Percentiles rank a stretch among this genome's conserved stretches.
Conservation (phyloP, 768 basidiomycete genomes). For the Fomitopsis serialis region DNA sequence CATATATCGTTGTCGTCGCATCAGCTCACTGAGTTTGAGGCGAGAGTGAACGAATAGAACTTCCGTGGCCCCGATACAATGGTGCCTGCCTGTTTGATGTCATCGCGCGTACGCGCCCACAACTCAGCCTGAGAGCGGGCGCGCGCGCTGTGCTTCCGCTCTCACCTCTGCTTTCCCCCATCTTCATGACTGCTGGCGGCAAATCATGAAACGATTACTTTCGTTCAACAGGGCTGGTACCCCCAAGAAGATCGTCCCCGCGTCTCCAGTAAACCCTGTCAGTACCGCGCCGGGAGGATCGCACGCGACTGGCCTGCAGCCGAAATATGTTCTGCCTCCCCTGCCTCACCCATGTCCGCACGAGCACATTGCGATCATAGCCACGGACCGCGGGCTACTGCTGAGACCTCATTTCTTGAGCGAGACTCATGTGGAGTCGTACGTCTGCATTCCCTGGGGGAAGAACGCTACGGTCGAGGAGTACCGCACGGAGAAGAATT, state of each 20-base stretch:
- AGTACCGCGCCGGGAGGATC: slow-evolving; percentile 6
- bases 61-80: background rate
- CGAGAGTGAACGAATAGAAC: too few species aligned
- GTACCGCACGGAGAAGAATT: slow-evolving; percentile 30
- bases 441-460: slow-evolving; percentile 56
- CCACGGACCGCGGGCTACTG: slow-evolving; percentile 57
- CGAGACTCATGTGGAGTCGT: slow-evolving; percentile 27
- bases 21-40: too few species aligned
- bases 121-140: too few species aligned
- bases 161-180: too few species aligned
- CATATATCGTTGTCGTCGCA: too few species aligned
- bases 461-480: slow-evolving; percentile 52
- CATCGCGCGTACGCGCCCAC: too few species aligned
- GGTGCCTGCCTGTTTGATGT: too few species aligned
- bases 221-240: slow-evolving; percentile 8
- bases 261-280: background rate
- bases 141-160: too few species aligned
- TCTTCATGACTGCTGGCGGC: background rate
- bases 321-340: slow-evolving; percentile 59
- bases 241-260: background rate
- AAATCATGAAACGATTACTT: slow-evolving; percentile 28
- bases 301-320: slow-evolving; percentile 40
- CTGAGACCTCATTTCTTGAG: slow-evolving; percentile 50
- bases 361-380: slow-evolving; percentile 59
- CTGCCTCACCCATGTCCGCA: slow-evolving; percentile 74